Base-by-base conservation (phyloP, 306 rosid genomes). In the Gynostemma pentaphyllum region DNA sequence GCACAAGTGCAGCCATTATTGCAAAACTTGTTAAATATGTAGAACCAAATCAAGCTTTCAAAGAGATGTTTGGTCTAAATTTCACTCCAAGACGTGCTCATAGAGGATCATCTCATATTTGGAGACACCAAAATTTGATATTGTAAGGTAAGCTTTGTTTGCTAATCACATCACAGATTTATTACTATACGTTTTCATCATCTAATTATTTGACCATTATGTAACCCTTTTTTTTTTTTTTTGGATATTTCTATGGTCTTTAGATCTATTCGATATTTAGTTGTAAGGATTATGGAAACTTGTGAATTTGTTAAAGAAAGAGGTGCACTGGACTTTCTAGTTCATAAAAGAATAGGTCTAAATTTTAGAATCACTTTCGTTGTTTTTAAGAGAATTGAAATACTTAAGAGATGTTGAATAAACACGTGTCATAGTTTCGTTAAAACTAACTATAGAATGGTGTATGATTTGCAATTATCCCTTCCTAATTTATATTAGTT, bases 11-110 rank as follows among this genome's bases (percentile, higher is more conserved):
- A 39, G 63, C 76, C 45, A 45, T 84, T 53, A 97, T 94, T 67
- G 85, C 85, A 48, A 88, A 88, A 74, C 72, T 88, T 71, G 82
- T 88, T 37, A 88, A 96, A 36, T 72, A 76, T 9, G 89, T 85
- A 37, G 85, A 84, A 75, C 94, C 99, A 30, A 83, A 83, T 19
- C 79, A 69, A 21, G 99, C 99, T 22, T 85, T 79, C 79, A 94
- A 80, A 90, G 99, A 88, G 80, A 88, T 94, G 99, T 94, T 94
- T 74, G 99, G 95, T 10, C 99, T 94, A 67, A 88, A 85, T 81
- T 88, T 94, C 74, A 74, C 87, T n/a, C 94, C 95, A 32, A 1
- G 32, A 0, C 70, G 2, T 5, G 36, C 36, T 13, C 46, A 9
- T 9, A n/a, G 23, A 24, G 45, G 24, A 37, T 34, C 45, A 0